phyloP scores from a whole-genome alignment of 495 filamentous ascomycete species.

The Penicillium pulvis region DNA sequence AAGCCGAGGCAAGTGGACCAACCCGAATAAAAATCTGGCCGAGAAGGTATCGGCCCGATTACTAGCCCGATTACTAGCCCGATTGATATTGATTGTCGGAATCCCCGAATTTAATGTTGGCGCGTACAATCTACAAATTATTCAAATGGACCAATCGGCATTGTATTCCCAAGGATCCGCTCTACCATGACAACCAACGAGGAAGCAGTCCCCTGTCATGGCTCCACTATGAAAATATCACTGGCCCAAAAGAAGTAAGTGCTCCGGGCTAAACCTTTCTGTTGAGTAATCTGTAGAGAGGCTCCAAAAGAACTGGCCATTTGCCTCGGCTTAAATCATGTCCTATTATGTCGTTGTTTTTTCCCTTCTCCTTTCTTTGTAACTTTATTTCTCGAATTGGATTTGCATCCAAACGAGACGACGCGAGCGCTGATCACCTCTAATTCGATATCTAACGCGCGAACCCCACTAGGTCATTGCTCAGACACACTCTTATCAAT shows the following conservation, averaged over 20 bases:
- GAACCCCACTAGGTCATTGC: neutral
- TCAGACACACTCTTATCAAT: neutral
- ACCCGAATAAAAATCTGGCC: no score
- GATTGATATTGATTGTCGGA: neutral
- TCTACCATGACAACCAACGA: neutral
- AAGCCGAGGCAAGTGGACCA: no score
- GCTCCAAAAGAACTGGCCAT: neutral
- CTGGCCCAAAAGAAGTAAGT: slow-evolving; percentile 19
- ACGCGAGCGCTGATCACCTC: neutral
- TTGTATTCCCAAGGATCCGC: neutral
- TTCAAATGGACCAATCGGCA: neutral
- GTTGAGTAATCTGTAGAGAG: neutral
- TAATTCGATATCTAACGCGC: neutral
- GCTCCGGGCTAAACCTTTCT: slow-evolving; percentile 15
- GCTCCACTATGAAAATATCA: slow-evolving; percentile 14
- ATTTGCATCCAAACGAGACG: neutral
- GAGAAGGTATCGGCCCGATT: neutral
- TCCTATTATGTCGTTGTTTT: neutral
- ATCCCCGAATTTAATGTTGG: neutral
- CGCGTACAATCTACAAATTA: no score
- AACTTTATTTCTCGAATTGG: neutral
- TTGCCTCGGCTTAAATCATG: slow-evolving; percentile 1
- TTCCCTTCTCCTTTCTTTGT: neutral
- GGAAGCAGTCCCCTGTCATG: no score
- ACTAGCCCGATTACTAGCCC: neutral